Conservation (phyloP, 352 stramenopile genomes). For the Pythium apleroticum region DNA sequence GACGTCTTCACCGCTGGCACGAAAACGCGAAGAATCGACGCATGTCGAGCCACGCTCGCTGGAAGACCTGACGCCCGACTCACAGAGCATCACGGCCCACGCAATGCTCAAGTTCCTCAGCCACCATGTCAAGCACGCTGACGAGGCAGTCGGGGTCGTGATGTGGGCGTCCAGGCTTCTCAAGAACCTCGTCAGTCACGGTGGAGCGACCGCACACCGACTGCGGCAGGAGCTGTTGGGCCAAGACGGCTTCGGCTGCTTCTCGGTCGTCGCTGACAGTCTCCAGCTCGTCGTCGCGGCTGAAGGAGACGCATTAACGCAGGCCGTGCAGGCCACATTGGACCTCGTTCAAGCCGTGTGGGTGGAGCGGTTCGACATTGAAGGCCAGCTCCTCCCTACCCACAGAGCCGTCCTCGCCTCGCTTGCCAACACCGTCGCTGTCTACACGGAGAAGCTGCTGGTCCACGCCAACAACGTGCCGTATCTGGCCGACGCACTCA, state of each 20-base stretch:
- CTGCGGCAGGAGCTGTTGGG: constrained; percentile 14
- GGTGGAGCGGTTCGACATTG: constrained; percentile 18
- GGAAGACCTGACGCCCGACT: constrained; percentile 17
- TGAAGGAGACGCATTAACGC: background rate
- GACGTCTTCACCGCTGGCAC: background rate
- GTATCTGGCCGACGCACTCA: background rate
- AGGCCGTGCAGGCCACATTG: constrained; percentile 7
- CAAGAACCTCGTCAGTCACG: constrained; percentile 12
- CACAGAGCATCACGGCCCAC: background rate
- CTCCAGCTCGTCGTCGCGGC: background rate
- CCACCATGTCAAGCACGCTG: background rate
- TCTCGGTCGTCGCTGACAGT: background rate
- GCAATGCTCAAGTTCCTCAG: background rate
- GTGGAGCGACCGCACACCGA: background rate
- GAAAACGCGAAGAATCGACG: background rate
- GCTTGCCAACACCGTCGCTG: background rate
- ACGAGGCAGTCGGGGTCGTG: background rate
- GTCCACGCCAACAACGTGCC: background rate
- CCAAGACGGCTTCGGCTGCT: constrained; percentile 1
- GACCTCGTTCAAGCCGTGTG: constrained; percentile 17
- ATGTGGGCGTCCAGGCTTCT: constrained; percentile 18
- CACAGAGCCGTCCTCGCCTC: background rate
- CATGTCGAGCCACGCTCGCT: background rate
- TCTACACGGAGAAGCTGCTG: background rate
- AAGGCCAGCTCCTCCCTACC: constrained; percentile 9